Evolutionary conservation across 345 rosid species (phyloP).

Genomic region (Conringia planisiliqua): DNA sequence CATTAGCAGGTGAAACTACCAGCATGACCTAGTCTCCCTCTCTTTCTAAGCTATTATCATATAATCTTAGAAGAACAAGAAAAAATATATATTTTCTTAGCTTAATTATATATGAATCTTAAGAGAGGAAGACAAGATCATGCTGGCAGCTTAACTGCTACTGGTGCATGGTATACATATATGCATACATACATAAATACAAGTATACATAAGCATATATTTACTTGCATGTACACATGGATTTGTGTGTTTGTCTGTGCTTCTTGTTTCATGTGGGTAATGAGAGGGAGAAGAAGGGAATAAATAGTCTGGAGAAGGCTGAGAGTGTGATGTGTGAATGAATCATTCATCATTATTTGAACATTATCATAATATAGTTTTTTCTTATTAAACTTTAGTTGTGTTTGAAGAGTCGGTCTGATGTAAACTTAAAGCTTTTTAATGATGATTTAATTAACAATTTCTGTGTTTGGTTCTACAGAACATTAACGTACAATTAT

Average conservation of each 20-base stretch:
- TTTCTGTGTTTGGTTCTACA: not conserved
- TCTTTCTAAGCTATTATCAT: slow-evolving; percentile 7
- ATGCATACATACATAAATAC: not conserved
- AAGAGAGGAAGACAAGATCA: slow-evolving; percentile 35
- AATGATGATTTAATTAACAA: not conserved
- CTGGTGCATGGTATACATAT: slow-evolving; percentile 20
- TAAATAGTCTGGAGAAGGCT: slow-evolving; percentile 5
- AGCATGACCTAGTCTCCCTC: slow-evolving; percentile 33
- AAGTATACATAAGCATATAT: not conserved
- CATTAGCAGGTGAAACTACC: slow-evolving; percentile 40
- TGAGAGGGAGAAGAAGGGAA: slow-evolving; percentile 1
- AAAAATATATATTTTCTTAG: not conserved
- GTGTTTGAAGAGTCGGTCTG: not conserved
- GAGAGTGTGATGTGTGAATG: slow-evolving; percentile 19
- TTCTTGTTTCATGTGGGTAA: slow-evolving; percentile 6
- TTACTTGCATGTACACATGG: not conserved
- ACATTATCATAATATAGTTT: not conserved
- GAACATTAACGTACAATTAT: not conserved
- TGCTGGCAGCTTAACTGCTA: slow-evolving; percentile 43
- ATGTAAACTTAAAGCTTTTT: not conserved
- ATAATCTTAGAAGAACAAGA: not conserved
- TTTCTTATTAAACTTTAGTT: not conserved
- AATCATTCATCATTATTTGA: slow-evolving; percentile 19
- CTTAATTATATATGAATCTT: not conserved
- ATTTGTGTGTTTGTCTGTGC: not conserved